Evolutionary conservation across 1,284 basidiomycete genomes (phyloP).

Genomic region (Ustilago cynodontis): DNA sequence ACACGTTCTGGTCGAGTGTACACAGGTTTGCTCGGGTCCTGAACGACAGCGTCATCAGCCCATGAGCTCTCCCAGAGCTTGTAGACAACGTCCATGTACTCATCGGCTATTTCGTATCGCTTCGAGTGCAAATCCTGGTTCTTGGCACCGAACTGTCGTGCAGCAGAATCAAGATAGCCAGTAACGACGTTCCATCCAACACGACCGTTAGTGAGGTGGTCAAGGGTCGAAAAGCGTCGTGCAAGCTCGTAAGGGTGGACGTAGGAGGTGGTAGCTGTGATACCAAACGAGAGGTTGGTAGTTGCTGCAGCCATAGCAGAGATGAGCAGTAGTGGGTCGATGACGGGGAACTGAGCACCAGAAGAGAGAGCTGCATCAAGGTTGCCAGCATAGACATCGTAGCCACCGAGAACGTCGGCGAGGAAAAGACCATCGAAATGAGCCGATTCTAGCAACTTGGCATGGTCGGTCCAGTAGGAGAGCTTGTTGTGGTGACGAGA

Average conservation of each 20-base stretch:
- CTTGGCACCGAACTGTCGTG: conserved; percentile 63
- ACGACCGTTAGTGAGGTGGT: conserved; percentile 70
- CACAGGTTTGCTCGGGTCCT: conserved; percentile 42
- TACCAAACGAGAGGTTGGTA: conserved; percentile 61
- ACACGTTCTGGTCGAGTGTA: conserved; percentile 66
- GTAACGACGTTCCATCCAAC: conserved; percentile 71
- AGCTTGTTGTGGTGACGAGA: conserved; percentile 59
- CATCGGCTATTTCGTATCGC: conserved; percentile 63
- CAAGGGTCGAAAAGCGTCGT: conserved; percentile 68
- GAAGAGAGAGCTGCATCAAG: conserved; percentile 57
- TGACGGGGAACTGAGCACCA: conserved; percentile 66
- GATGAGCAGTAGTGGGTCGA: conserved; percentile 60
- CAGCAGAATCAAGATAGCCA: conserved; percentile 68
- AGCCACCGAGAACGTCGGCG: conserved; percentile 65
- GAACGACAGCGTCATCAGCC: conserved; percentile 68
- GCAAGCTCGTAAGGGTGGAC: conserved; percentile 70
- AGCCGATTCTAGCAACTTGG: conserved; percentile 59
- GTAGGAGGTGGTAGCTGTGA: conserved; percentile 64
- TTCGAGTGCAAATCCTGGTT: conserved; percentile 62
- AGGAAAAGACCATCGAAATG: conserved; percentile 66
- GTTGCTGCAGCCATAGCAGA: conserved; percentile 63
- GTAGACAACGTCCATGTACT: conserved; percentile 68
- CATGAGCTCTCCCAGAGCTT: conserved; percentile 71
- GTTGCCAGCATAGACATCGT: conserved; percentile 60
- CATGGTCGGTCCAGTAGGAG: conserved; percentile 62